Evolutionary conservation across 805 yeast genomes (phyloP).

Genomic region (Candida endomychidarum): DNA sequence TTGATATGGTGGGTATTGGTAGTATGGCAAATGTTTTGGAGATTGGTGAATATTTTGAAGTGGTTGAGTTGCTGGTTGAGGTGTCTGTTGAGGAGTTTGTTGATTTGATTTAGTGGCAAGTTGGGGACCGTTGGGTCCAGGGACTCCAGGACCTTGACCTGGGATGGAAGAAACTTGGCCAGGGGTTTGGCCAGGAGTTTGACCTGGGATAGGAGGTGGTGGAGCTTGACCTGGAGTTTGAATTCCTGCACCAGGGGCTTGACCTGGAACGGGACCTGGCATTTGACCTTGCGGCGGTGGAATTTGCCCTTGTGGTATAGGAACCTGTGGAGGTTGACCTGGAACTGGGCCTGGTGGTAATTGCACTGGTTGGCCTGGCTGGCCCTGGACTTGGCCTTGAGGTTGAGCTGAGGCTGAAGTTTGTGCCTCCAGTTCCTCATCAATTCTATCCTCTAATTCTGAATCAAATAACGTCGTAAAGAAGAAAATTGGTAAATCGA

Average conservation of each 20-base stretch:
- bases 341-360: slow-evolving; percentile 12
- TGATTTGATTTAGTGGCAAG: slow-evolving; percentile 7
- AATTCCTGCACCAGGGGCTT: too few relatives aligned
- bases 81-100: slow-evolving; percentile 14
- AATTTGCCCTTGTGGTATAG: slow-evolving; percentile 17
- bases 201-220: slow-evolving; percentile 1
- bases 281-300: too few relatives aligned
- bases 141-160: neutral
- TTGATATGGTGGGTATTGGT: slow-evolving; percentile 6
- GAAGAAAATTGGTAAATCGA: slow-evolving; percentile 47
- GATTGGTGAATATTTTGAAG: neutral
- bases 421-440: neutral
- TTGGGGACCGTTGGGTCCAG: slow-evolving; percentile 5
- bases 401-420: slow-evolving; percentile 15
- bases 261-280: too few relatives aligned
- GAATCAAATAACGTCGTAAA: slow-evolving; percentile 1
- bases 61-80: slow-evolving; percentile 9
- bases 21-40: slow-evolving; percentile 1
- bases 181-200: neutral
- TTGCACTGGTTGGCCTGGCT: neutral
- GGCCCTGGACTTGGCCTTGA: slow-evolving; percentile 15
- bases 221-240: neutral
- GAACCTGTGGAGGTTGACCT: slow-evolving; percentile 6
- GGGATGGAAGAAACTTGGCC: too few relatives aligned
- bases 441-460: slow-evolving; percentile 6